Conservation (phyloP, 371 early-diverging fungal genomes). For the Syncephalastrum racemosum region DNA sequence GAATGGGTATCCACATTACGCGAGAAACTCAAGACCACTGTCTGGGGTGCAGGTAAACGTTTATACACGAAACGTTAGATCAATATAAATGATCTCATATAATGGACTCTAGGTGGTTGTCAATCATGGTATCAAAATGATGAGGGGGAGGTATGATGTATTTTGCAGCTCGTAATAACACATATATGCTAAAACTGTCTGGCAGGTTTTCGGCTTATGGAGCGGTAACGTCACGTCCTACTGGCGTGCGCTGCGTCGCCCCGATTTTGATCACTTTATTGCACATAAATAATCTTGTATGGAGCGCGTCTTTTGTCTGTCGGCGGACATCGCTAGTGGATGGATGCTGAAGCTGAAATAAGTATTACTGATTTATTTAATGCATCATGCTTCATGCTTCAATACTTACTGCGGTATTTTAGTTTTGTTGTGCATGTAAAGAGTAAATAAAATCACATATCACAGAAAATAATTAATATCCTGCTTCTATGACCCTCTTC, state of each 20-base stretch:
- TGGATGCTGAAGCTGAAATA: too few relatives aligned
- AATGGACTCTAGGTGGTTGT: not conserved
- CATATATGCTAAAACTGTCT: not conserved
- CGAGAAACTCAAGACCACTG: constrained; percentile 19
- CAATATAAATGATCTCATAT: not conserved
- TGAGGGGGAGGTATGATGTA: constrained; percentile 20
- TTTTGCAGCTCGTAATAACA: not conserved
- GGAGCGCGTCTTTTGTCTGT: too few relatives aligned
- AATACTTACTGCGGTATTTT: too few relatives aligned
- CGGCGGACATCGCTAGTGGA: too few relatives aligned
- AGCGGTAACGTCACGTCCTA: constrained; percentile 11
- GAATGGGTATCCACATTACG: constrained; percentile 15
- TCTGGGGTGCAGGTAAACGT: constrained; percentile 13
- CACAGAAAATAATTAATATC: too few relatives aligned
- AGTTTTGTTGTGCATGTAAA: too few relatives aligned
- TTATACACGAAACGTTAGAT: constrained; percentile 8
- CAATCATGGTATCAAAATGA: constrained; percentile 28
- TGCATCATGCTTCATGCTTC: too few relatives aligned
- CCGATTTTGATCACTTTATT: not conserved
- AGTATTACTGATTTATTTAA: too few relatives aligned
- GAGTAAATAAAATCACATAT: too few relatives aligned
- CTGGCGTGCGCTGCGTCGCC: constrained; percentile 10
- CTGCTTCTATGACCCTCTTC: too few relatives aligned
- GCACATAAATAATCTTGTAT: too few relatives aligned
- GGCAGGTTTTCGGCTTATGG: constrained; percentile 9